A percentile compares a stretch with the other conserved stretches of the same genome.
Conservation (phyloP, 2,329 filamentous ascomycete genomes). For the Nakataea oryzae region DNA sequence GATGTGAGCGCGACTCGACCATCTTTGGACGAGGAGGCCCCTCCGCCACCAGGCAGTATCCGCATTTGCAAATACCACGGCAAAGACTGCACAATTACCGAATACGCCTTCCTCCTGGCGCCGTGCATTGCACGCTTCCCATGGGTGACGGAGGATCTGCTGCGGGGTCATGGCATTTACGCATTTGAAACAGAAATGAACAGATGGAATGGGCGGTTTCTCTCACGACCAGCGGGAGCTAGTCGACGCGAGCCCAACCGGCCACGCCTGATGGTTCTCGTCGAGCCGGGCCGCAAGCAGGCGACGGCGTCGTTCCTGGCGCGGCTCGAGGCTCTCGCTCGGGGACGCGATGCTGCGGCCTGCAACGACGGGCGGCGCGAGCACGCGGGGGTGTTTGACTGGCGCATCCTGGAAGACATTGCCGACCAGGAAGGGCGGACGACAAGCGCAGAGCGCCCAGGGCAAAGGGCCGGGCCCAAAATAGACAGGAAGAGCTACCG, state of each 20-base stretch:
- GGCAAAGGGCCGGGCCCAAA: background rate
- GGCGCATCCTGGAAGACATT: slow-evolving; percentile 22
- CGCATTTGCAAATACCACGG: slow-evolving; percentile 1
- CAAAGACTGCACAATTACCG: slow-evolving; percentile 25
- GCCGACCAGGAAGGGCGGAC: slow-evolving; percentile 12
- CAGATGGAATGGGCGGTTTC: slow-evolving; percentile 17
- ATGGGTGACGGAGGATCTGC: slow-evolving; percentile 24
- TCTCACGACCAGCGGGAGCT: background rate
- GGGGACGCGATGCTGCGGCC: background rate
- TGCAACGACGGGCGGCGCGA: slow-evolving; percentile 13
- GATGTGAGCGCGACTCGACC: no score
- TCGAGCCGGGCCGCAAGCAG: slow-evolving; percentile 19
- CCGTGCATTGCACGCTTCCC: slow-evolving; percentile 26
- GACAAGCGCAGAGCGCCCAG: background rate
- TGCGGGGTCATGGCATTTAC: slow-evolving; percentile 30
- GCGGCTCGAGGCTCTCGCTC: slow-evolving; percentile 10
- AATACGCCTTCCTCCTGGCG: slow-evolving; percentile 27
- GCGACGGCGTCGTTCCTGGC: slow-evolving; percentile 19
- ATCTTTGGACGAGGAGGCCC: background rate
- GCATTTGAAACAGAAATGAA: slow-evolving; percentile 21
- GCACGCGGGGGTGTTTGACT: slow-evolving; percentile 24
- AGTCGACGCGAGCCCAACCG: background rate
- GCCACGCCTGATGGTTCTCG: slow-evolving; percentile 15
- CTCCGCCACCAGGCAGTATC: no score
- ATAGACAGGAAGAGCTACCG: background rate